phyloP scores from a whole-genome alignment of 2,329 filamentous ascomycete genomes.

The Apiospora aurea region DNA sequence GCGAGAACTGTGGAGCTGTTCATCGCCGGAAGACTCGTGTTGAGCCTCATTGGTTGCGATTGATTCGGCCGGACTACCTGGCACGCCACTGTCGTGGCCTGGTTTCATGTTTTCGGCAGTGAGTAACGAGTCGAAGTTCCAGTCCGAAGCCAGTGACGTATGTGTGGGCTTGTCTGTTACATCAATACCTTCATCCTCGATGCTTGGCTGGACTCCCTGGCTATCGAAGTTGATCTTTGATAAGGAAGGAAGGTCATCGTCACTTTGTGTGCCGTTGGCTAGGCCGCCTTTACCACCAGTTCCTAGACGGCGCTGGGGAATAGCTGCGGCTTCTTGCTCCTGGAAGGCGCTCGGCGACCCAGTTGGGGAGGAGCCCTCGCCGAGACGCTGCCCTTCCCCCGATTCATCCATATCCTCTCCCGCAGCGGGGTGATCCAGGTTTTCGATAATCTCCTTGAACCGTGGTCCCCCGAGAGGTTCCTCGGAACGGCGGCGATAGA shows the following conservation, averaged over 20 bases:
- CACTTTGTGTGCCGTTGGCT: conserved; percentile 30
- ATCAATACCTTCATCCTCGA: conserved; percentile 57
- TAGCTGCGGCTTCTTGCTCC: conserved; percentile 72
- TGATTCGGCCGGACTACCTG: conserved; percentile 37
- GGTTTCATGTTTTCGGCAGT: conserved; percentile 39
- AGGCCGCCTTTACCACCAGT: conserved; percentile 60
- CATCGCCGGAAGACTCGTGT: conserved; percentile 46
- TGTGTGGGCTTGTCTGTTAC: conserved; percentile 44
- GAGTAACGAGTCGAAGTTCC: conserved; percentile 54
- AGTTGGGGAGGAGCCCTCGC: conserved; percentile 81
- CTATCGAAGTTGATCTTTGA: conserved; percentile 33
- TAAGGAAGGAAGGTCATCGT: conserved; percentile 34
- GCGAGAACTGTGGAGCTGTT: conserved; percentile 39
- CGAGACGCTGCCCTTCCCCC: conserved; percentile 90
- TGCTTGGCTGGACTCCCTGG: conserved; percentile 48
- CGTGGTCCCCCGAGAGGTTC: conserved; percentile 79
- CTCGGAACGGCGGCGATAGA: conserved; percentile 87
- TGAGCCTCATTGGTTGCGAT: conserved; percentile 47
- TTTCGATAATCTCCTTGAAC: conserved; percentile 74
- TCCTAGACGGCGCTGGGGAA: conserved; percentile 63
- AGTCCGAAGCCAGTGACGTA: conserved; percentile 43
- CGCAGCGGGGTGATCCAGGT: conserved; percentile 60
- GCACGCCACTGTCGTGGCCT: conserved; percentile 37
- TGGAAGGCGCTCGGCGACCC: conserved; percentile 88
- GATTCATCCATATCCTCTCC: conserved; percentile 54